Percentiles rank a stretch among this genome's conserved stretches.
These are phyloP conservation scores for Wallemia hederae DNA, from an alignment of 1,284 basidiomycete species.

Conservation along the genomic window DNA sequence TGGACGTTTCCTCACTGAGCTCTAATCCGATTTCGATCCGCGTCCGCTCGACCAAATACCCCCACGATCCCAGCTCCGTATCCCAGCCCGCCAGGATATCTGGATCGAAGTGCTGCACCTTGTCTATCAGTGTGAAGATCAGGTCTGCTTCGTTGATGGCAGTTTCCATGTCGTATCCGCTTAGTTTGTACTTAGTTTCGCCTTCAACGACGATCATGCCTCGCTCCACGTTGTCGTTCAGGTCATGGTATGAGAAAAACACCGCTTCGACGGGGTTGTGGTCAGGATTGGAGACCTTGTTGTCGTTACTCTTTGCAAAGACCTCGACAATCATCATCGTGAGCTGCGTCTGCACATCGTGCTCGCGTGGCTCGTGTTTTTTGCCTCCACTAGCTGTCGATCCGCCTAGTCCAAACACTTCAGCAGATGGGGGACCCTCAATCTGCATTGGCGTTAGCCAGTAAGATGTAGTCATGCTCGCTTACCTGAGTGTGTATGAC, in stretches of 20 bases:
- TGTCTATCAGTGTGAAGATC: slow-evolving; percentile 46
- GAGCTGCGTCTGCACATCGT: slow-evolving; percentile 5
- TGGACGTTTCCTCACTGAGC: slow-evolving; percentile 1
- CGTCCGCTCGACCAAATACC: slow-evolving; percentile 49
- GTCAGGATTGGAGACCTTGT: slow-evolving; percentile 37
- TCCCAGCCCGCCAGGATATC: slow-evolving; percentile 85
- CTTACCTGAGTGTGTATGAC: neutral
- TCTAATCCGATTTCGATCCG: slow-evolving; percentile 14
- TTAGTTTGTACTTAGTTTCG: slow-evolving; percentile 20
- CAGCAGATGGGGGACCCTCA: neutral
- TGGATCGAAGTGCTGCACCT: slow-evolving; percentile 50
- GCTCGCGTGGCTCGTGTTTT: neutral
- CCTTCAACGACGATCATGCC: slow-evolving; percentile 10
- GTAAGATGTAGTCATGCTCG: neutral
- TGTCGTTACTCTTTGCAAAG: slow-evolving; percentile 6
- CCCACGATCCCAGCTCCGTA: slow-evolving; percentile 64
- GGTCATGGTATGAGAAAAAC: slow-evolving; percentile 36
- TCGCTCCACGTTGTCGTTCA: slow-evolving; percentile 15
- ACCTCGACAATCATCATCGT: slow-evolving; percentile 27
- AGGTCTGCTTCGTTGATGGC: slow-evolving; percentile 51
- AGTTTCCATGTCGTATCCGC: slow-evolving; percentile 24
- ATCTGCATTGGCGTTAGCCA: neutral
- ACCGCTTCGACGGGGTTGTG: slow-evolving; percentile 39
- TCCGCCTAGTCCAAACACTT: slow-evolving; percentile 2
- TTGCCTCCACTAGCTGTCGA: neutral